Evolutionary conservation across 148 eudicot species (phyloP), one percentile per base, ranked within the genome.

Genomic region (Limonium bicolor): DNA sequence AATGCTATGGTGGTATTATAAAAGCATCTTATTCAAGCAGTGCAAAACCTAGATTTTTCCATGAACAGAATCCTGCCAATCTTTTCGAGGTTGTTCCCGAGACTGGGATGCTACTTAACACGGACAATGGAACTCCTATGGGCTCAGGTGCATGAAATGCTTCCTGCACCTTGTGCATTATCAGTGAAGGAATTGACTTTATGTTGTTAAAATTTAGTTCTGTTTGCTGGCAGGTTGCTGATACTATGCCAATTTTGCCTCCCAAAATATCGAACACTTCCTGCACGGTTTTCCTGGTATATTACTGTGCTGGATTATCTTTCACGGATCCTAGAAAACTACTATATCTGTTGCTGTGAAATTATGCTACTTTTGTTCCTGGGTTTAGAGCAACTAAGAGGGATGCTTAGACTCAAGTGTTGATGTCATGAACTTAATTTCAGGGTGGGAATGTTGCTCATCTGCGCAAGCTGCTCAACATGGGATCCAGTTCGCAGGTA

Each of bases 371-470:
- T 7, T 23, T 50, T 30, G 5, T 20, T 12, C 37, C 50, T 21
- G 22, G 12, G 41, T n/a, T n/a, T n/a, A n/a, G n/a, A n/a, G n/a
- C n/a, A n/a, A n/a, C n/a, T n/a, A n/a, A n/a, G n/a, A n/a, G n/a
- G n/a, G n/a, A n/a, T n/a, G n/a, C n/a, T n/a, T n/a, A n/a, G n/a
- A n/a, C n/a, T n/a, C n/a, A n/a, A n/a, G n/a, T n/a, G n/a, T n/a
- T n/a, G n/a, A n/a, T n/a, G n/a, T n/a, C n/a, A n/a, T n/a, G n/a
- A n/a, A n/a, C n/a, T n/a, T n/a, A n/a, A n/a, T 74, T 67, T 50
- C 78, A 90, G 99, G 99, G 99, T 27, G 99, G 99, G 31, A 75
- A 75, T 61, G 99, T 90, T 48, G 95, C 83, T 35, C 95, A 90
- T 81, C 72, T 90, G 55, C 99, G 84, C 63, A 84, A 78, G 59